Evolutionary conservation across 2,329 filamentous ascomycete genomes (phyloP).

Genomic region (Camptophora hylomeconis): DNA sequence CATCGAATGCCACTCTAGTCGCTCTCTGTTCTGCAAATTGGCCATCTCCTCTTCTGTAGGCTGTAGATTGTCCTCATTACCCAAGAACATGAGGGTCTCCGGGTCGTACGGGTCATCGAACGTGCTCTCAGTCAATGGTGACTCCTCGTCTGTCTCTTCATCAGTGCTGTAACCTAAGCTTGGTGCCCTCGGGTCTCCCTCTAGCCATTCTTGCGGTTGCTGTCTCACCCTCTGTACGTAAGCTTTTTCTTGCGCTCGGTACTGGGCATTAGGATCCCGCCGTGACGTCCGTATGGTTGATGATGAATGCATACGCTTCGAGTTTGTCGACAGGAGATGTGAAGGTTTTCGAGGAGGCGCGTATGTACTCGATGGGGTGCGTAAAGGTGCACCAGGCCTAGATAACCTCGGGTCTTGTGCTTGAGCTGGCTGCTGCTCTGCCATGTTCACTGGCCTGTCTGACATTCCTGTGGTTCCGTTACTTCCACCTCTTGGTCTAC

Average conservation of each 20-base stretch:
- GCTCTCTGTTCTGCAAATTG: slow-evolving; percentile 75
- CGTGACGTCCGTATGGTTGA: slow-evolving; percentile 42
- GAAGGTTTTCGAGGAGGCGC: slow-evolving; percentile 47
- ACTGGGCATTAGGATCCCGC: slow-evolving; percentile 57
- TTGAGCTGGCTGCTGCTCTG: slow-evolving; percentile 2
- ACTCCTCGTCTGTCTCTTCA: slow-evolving; percentile 62
- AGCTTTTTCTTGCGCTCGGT: slow-evolving; percentile 78
- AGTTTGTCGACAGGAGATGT: slow-evolving; percentile 33
- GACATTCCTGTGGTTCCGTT: slow-evolving; percentile 30
- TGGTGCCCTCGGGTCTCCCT: slow-evolving; percentile 51
- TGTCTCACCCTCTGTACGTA: slow-evolving; percentile 87
- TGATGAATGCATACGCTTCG: slow-evolving; percentile 41
- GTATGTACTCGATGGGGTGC: slow-evolving; percentile 70
- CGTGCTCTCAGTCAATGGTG: slow-evolving; percentile 68
- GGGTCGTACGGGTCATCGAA: slow-evolving; percentile 83
- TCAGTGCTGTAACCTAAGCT: slow-evolving; percentile 49
- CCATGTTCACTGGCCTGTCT: slow-evolving; percentile 4
- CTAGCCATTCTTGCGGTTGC: slow-evolving; percentile 63
- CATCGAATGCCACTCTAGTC: slow-evolving; percentile 97
- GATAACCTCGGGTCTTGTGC: slow-evolving; percentile 37
- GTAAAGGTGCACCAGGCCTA: slow-evolving; percentile 53
- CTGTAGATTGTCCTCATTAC: slow-evolving; percentile 67
- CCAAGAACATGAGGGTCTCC: slow-evolving; percentile 84
- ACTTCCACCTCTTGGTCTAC: slow-evolving; percentile 31
- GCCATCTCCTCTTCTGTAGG: slow-evolving; percentile 82